Base-by-base conservation (phyloP, 306 rosid genomes). In the Senna siamea region DNA sequence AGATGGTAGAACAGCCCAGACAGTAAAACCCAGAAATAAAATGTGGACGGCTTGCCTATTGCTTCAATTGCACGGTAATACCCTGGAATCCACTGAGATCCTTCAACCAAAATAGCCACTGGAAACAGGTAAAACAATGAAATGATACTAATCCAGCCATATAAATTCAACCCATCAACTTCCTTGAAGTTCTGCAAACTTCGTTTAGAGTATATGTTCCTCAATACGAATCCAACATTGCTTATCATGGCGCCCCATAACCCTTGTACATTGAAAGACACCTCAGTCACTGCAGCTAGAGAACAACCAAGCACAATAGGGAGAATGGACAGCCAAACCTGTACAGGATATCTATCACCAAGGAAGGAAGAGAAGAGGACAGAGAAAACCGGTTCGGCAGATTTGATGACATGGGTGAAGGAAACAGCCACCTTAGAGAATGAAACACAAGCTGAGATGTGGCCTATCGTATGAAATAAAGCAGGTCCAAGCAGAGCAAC, bases 371-470 rank as follows among this genome's bases (percentile, higher is more conserved):
- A 87, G 65, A 94, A 92, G 0, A 88, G 60, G 30, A 94, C 96
- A 5, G 99, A 84, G 81, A 94, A 94, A 46, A 85, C 97, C 2
- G 98, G 99, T 76, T 91, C 96, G 0, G 96, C 91, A 15, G 97
- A 94, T 79, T 94, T 94, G 65, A 94, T 94, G 70, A 94, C 98
- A 69, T 94, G 97, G 18, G 98, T 94, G 89, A 94, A 94, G 7
- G 98, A 94, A 55, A 94, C 98, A 23, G 95, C 97, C 14, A 92
- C 97, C 80, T 94, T 94, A 17, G 99, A 92, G 86, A 94, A 88
- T 17, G 99, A 91, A 61, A 94, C 95, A 57, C 97, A 88, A 3
- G 97, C 99, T 30, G 97, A 94, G 55, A 92, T 94, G 85, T 94
- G 98, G 61, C 98, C 98, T 75, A 94, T 78, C 0, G 98, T 89